Base-by-base conservation (phyloP, 208 protist genomes). In the Willaertia magna region DNA sequence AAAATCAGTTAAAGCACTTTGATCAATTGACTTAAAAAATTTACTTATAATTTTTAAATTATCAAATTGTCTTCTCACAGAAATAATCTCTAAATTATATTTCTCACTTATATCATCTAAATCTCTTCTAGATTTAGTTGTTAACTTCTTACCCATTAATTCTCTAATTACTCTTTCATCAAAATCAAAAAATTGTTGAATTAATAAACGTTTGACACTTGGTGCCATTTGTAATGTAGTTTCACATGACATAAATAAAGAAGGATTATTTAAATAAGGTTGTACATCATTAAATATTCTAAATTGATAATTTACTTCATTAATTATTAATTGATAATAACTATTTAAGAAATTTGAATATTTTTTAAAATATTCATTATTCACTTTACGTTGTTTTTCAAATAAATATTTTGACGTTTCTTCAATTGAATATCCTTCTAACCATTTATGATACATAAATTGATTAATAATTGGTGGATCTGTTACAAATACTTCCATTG, bases 91-190 rank as follows among this genome's bases (percentile, higher is more conserved):
- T 34, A 83, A 11, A 26, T 26, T 22, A 39, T 7, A 46, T 40
- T 55, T 48, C 26, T 83, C 78, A 18, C n/a, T 55, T 43, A 83
- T 55, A 16, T 83, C 46, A 22, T 83, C 78, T 9, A 83, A 42
- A 55, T 83, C 78, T 43, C 43, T 83, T 83, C 78, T 83, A 1
- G 39, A 7, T 83, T 55, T 83, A 39, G 11, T 6, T n/a, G 43
- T 83, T 12, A 83, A 40, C 40, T 83, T 83, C 22, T 55, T 83
- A 26, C 78, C 78, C 26, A 83, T 55, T 22, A 83, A 83, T 55
- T 83, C 78, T 42, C 78, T 51, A 34, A 49, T 39, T 34, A 83
- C 78, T 43, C n/a, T n/a, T 43, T 83, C 78, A 22, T 83, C 78
- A 39, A 55, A 83, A 7, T 30, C 2, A 55, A 83, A 83, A 55